phyloP scores from a whole-genome alignment of 2,329 filamentous ascomycete genomes.

The Xylariomycetidae sp. region DNA sequence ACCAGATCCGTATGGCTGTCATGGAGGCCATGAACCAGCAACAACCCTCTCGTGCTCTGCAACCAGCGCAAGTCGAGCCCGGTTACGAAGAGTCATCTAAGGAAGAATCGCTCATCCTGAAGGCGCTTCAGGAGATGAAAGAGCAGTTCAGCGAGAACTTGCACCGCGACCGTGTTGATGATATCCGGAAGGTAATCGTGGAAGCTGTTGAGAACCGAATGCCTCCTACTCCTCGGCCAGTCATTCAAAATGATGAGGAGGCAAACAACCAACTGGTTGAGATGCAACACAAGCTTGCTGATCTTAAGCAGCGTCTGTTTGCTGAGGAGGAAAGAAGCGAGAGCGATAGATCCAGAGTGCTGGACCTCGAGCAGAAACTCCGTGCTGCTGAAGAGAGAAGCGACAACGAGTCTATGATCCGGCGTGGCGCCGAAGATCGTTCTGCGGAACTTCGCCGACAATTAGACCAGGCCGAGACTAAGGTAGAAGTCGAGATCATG shows the following conservation, averaged over 20 bases:
- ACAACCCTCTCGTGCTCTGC: slow-evolving; percentile 34
- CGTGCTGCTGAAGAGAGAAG: slow-evolving; percentile 40
- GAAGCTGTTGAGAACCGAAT: slow-evolving; percentile 55
- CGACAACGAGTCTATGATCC: slow-evolving; percentile 42
- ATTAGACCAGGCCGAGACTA: slow-evolving; percentile 51
- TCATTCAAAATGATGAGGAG: slow-evolving; percentile 38
- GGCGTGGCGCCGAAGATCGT: slow-evolving; percentile 47
- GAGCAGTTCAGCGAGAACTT: slow-evolving; percentile 43
- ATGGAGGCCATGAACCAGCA: slow-evolving; percentile 65
- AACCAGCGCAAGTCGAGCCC: slow-evolving; percentile 22
- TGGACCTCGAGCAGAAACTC: slow-evolving; percentile 53
- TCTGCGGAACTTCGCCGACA: slow-evolving; percentile 48
- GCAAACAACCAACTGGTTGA: slow-evolving; percentile 49
- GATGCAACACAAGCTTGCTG: slow-evolving; percentile 51
- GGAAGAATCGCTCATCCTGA: slow-evolving; percentile 48
- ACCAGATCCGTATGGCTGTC: slow-evolving; percentile 71
- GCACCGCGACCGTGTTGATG: slow-evolving; percentile 39
- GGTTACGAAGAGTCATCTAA: slow-evolving; percentile 24
- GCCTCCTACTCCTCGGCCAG: slow-evolving; percentile 40
- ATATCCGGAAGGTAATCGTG: slow-evolving; percentile 58
- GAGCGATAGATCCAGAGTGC: slow-evolving; percentile 38
- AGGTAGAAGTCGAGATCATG: slow-evolving; percentile 55
- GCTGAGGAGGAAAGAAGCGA: slow-evolving; percentile 20
- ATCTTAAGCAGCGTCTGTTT: slow-evolving; percentile 23
- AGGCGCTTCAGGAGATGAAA: slow-evolving; percentile 61